Percentiles rank a stretch among this genome's conserved stretches.
Conservation (phyloP, 1,284 basidiomycete species). For the Anthracocystis panici-leucophaei region DNA sequence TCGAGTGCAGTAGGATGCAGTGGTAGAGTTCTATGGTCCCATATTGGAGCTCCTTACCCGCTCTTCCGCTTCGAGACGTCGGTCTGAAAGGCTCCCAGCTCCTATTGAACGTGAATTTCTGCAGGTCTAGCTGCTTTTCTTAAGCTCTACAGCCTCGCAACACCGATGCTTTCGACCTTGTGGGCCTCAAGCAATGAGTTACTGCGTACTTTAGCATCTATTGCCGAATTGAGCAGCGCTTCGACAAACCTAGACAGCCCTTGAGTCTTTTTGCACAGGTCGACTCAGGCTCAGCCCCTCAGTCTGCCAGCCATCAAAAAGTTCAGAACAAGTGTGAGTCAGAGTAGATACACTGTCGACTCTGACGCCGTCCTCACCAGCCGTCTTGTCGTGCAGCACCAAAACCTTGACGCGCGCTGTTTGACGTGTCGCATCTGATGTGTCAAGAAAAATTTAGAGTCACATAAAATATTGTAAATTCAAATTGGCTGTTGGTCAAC, state of each 20-base stretch:
- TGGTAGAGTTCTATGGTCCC: conserved; percentile 3
- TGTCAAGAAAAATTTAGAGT: conserved; percentile 21
- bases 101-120: no score
- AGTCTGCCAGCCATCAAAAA: no score
- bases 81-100: no score
- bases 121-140: no score
- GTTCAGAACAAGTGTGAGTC: neutral
- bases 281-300: no score
- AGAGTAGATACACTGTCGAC: conserved; percentile 8
- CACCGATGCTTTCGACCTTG: no score
- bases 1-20: neutral
- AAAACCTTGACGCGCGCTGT: conserved; percentile 31
- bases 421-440: conserved; percentile 42
- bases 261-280: no score
- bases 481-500: neutral
- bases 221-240: no score
- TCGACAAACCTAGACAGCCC: no score
- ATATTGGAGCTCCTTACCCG: conserved; percentile 1
- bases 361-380: neutral
- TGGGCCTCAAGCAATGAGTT: no score
- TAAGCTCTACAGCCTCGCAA: no score
- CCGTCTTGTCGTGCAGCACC: conserved; percentile 5
- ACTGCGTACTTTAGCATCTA: no score
- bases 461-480: neutral
- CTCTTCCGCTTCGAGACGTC: neutral